A percentile compares a stretch with the other conserved stretches of the same genome.
Conservation (phyloP, 2,329 filamentous ascomycete genomes). For the Trichoderma atroviride region DNA sequence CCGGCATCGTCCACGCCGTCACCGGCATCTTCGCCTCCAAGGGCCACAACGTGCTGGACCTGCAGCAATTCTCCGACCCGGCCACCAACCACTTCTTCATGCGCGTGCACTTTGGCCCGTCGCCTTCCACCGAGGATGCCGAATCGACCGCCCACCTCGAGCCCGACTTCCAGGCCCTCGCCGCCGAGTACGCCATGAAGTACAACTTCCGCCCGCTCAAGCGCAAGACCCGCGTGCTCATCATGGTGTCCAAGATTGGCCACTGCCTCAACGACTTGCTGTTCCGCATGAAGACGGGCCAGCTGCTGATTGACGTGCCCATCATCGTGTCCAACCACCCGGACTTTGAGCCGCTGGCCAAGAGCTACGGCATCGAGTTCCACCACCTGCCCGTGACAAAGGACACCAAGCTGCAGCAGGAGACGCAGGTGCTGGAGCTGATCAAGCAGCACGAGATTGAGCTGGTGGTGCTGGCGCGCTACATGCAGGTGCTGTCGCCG, state of each 20-base stretch:
- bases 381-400: conserved; percentile 78
- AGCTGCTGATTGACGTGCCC: conserved; percentile 69
- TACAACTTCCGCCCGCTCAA: conserved; percentile 70
- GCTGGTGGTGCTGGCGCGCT: conserved; percentile 78
- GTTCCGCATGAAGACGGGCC: conserved; percentile 74
- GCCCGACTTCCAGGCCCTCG: conserved; percentile 62
- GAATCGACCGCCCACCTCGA: conserved; percentile 54
- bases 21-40: conserved; percentile 74
- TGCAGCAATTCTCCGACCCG: conserved; percentile 82
- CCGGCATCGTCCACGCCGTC: conserved; percentile 83
- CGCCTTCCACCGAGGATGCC: conserved; percentile 35
- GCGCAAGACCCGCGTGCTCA: conserved; percentile 73
- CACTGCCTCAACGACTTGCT: conserved; percentile 84
- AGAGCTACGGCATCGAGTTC: conserved; percentile 77
- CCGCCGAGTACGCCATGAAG: conserved; percentile 64
- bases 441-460: conserved; percentile 71
- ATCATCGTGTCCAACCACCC: conserved; percentile 82
- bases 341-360: conserved; percentile 69
- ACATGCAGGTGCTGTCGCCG: conserved; percentile 85
- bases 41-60: conserved; percentile 78
- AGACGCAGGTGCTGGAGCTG: conserved; percentile 70
- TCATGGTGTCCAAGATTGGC: conserved; percentile 89
- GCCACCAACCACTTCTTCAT: conserved; percentile 80
- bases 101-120: conserved; percentile 78
- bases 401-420: conserved; percentile 76